These are phyloP conservation scores for Bryum argenteum DNA, from an alignment of 225 moss, liverwort and hornwort genomes.

Conservation along the genomic window DNA sequence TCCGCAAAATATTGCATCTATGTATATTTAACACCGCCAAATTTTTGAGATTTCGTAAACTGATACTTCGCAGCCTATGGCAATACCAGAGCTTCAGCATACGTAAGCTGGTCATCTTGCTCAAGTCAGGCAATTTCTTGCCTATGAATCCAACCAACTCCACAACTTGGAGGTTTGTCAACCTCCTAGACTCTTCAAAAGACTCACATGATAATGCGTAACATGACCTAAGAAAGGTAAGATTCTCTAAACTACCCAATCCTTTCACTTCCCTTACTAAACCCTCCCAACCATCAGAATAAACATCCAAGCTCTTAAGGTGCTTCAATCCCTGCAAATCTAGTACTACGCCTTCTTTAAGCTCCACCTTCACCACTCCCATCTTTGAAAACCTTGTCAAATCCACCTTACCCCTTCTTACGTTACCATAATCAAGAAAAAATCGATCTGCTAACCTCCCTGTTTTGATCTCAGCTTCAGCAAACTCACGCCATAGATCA, in stretches of 20 bases:
- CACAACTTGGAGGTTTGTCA: background rate
- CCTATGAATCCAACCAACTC: background rate
- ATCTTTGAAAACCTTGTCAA: background rate
- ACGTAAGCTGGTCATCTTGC: background rate
- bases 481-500: background rate
- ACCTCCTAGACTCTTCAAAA: background rate
- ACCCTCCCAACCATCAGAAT: too few relatives aligned
- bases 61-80: background rate
- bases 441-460: background rate
- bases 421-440: background rate
- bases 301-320: conserved; percentile 3
- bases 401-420: background rate
- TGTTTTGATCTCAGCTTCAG: background rate
- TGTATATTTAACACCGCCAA: background rate
- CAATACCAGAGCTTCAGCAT: background rate
- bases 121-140: background rate
- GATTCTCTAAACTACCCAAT: background rate
- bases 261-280: background rate
- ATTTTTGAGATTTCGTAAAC: background rate
- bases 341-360: too few relatives aligned
- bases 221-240: background rate
- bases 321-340: background rate
- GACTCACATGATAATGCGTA: background rate
- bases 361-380: background rate
- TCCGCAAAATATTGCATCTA: background rate